Evolutionary conservation across 495 filamentous ascomycete species (phyloP), one percentile per base, ranked within the genome.

Genomic region (Alectoria sarmentosa): DNA sequence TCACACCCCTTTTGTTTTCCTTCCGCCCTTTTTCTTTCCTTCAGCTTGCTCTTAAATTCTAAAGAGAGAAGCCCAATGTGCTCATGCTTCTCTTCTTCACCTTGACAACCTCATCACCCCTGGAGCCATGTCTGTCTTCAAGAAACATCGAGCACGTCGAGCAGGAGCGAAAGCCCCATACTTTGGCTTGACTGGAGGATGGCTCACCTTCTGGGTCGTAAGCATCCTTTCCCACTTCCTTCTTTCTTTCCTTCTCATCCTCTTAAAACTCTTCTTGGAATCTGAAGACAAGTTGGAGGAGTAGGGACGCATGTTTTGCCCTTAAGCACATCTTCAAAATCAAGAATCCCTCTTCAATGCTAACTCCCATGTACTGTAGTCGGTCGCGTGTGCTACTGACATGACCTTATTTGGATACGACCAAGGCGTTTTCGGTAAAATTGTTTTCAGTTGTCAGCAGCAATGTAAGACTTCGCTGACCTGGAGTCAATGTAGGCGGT

Each of bases 381-480:
- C 81, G 72, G 70, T 83, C 36, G 80, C 82, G 14, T 84, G 82
- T 67, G 76, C 80, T 26, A 83, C 80, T 37, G 80, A 83, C 66
- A 84, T 84, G 82, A 80, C 78, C 15, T 71, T 84, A 0, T 84
- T 87, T 70, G 83, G 83, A 1, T 86, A 86, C 67, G 83, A 86
- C 61, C 83, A 87, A 64, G 82, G 80, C 57, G 78, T 83, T 4
- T 83, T 83, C 62, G 75, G 77, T 76, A n/a, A n/a, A n/a, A 64
- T 23, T 70, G 68, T 48, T 42, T 42, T 38, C 26, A 19, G 11
- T 15, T 49, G 21, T 32, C 5, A 44, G 0, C n/a, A 37, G 21
- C 21, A 58, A 42, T 19, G n/a, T 11, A 69, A 68, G 67, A 62
- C 41, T 66, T 63, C 55, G n/a, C 42, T 42, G 21, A 64, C n/a